Evolutionary conservation across 257 asterid genomes (phyloP).

Genomic region (Salvia splendens): DNA sequence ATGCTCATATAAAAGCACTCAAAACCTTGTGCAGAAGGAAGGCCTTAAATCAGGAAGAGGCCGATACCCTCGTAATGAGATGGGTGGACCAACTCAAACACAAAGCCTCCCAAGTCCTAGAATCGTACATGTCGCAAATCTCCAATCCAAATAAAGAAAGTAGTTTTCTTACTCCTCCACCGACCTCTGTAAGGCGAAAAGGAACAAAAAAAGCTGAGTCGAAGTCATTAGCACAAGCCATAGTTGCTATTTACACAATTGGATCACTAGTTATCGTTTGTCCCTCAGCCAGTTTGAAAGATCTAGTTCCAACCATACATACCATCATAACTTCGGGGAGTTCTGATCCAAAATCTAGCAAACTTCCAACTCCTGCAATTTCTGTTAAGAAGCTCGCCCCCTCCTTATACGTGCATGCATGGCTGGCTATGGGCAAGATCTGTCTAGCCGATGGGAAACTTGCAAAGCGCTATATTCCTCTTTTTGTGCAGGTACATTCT

Average conservation of each 20-base stretch:
- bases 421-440: conserved; percentile 94
- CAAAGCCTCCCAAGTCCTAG: conserved; percentile 60
- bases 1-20: conserved; percentile 92
- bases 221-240: conserved; percentile 46
- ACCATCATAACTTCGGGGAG: conserved; percentile 72
- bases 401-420: conserved; percentile 75
- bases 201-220: conserved; percentile 46
- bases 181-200: conserved; percentile 34
- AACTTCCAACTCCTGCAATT: conserved; percentile 43
- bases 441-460: conserved; percentile 91
- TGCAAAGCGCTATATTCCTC: conserved; percentile 90
- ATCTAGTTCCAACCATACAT: conserved; percentile 65
- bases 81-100: conserved; percentile 71
- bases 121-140: conserved; percentile 54
- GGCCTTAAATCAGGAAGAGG: conserved; percentile 61
- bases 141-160: conserved; percentile 40
- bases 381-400: conserved; percentile 62
- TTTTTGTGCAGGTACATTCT: conserved; percentile 83
- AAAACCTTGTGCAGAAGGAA: conserved; percentile 78
- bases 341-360: conserved; percentile 54
- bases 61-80: conserved; percentile 62
- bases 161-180: conserved; percentile 68
- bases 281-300: conserved; percentile 65
- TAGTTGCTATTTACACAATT: conserved; percentile 73
- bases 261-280: conserved; percentile 73